Percentiles rank a stretch among this genome's conserved stretches.
Evolutionary conservation across 2,329 filamentous ascomycete species (phyloP).

Genomic region (Exserohilum rostratum): DNA sequence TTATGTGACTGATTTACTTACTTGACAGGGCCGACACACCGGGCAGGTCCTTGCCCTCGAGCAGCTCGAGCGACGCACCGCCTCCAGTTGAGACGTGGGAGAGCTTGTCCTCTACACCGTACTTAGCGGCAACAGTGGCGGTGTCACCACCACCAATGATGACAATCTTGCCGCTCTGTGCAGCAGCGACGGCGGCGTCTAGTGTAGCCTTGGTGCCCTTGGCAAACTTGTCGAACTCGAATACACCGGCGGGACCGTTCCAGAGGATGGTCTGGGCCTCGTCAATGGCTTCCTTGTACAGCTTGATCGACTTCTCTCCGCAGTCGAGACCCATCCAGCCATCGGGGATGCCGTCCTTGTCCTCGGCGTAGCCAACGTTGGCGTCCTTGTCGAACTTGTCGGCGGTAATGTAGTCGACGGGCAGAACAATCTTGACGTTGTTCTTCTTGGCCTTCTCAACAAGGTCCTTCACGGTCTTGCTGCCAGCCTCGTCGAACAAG

Average conservation of each 20-base stretch:
- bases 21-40: constrained; percentile 89
- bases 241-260: constrained; percentile 97
- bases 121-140: constrained; percentile 96
- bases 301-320: constrained; percentile 83
- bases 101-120: constrained; percentile 92
- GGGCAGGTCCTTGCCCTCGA: constrained; percentile 97
- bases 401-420: constrained; percentile 92
- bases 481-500: constrained; percentile 91
- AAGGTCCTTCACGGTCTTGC: constrained; percentile 86
- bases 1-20: constrained; percentile 57
- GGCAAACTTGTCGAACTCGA: constrained; percentile 95
- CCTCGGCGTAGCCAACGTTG: constrained; percentile 78
- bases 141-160: constrained; percentile 99
- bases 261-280: constrained; percentile 96
- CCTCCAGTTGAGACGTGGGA: constrained; percentile 98
- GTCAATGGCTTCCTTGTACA: constrained; percentile 85
- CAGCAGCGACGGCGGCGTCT: constrained; percentile 83
- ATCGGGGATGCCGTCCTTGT: constrained; percentile 88
- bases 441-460: constrained; percentile 97
- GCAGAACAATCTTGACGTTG: constrained; percentile 92
- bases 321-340: constrained; percentile 99
- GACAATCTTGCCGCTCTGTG: constrained; percentile 86
- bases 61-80: constrained; percentile 91
- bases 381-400: constrained; percentile 93
- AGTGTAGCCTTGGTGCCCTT: constrained; percentile 90